A percentile compares a stretch with the other conserved stretches of the same genome.
These are phyloP conservation scores for Cladosporium sp. DNA, from an alignment of 2,329 filamentous ascomycete species.

Conservation along the genomic window DNA sequence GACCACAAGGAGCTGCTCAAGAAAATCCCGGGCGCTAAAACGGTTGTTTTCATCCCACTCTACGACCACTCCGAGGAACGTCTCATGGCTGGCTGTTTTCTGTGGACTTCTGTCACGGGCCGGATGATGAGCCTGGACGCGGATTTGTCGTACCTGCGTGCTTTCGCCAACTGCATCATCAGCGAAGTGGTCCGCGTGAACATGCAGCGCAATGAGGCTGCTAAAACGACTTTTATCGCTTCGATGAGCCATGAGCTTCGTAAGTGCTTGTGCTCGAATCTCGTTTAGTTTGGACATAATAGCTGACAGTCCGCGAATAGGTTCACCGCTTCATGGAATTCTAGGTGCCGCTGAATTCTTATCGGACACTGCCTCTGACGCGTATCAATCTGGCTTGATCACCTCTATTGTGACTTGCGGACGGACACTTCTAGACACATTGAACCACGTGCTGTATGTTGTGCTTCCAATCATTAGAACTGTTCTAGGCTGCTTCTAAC, in stretches of 20 bases:
- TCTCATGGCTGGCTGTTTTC: slow-evolving; percentile 39
- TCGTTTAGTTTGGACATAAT: neutral
- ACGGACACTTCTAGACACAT: slow-evolving; percentile 42
- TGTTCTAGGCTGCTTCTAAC: too few relatives aligned
- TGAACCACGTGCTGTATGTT: slow-evolving; percentile 30
- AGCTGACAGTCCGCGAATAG: neutral
- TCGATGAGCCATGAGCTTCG: slow-evolving; percentile 47
- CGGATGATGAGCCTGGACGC: slow-evolving; percentile 34
- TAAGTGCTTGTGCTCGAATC: neutral
- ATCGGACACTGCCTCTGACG: slow-evolving; percentile 36
- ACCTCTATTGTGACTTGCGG: slow-evolving; percentile 45
- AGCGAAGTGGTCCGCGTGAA: slow-evolving; percentile 34
- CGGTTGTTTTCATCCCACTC: slow-evolving; percentile 46
- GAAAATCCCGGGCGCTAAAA: slow-evolving; percentile 31
- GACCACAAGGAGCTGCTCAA: slow-evolving; percentile 32
- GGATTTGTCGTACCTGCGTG: slow-evolving; percentile 37
- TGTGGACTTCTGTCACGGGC: slow-evolving; percentile 40
- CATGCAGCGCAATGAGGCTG: slow-evolving; percentile 36
- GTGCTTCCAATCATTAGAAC: too few relatives aligned
- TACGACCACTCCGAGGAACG: slow-evolving; percentile 43
- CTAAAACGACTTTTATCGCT: slow-evolving; percentile 46
- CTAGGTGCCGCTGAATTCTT: slow-evolving; percentile 44
- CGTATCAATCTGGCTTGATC: slow-evolving; percentile 38
- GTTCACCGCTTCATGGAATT: slow-evolving; percentile 39
- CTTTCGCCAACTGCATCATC: slow-evolving; percentile 37